These are phyloP conservation scores for Solanum hybrid DNA, from an alignment of 305 asterid species.

Conservation along the genomic window DNA sequence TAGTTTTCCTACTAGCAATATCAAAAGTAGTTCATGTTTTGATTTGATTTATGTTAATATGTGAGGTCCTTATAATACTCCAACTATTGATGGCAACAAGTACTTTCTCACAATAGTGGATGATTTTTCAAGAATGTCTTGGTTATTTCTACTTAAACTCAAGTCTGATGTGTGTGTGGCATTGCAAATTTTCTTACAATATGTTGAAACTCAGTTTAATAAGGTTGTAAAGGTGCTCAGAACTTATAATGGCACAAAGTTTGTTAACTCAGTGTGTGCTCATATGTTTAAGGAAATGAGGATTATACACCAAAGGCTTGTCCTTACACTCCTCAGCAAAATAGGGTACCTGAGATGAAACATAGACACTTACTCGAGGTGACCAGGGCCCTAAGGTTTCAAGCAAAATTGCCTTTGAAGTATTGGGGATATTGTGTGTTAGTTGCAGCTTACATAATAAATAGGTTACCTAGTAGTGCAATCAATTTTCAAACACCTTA, in stretches of 20 bases:
- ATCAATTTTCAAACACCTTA: neutral
- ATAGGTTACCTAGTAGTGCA: neutral
- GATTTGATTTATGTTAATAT: neutral
- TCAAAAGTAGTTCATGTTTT: neutral
- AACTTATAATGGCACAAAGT: neutral
- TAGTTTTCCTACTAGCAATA: neutral
- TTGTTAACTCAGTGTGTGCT: neutral
- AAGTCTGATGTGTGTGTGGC: neutral
- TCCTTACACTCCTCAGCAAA: neutral
- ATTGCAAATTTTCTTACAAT: neutral
- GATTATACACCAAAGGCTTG: neutral
- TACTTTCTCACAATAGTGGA: neutral
- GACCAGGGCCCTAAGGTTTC: neutral
- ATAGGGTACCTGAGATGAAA: too few relatives aligned
- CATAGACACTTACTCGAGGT: neutral
- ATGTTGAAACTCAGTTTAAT: neutral
- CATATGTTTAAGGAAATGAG: neutral
- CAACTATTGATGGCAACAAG: neutral
- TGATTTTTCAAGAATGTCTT: neutral
- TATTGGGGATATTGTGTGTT: too few relatives aligned
- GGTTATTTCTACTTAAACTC: neutral
- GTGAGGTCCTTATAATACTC: neutral
- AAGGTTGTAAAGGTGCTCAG: neutral
- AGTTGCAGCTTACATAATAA: neutral
- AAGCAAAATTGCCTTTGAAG: neutral